Evolutionary conservation across 192 early-diverging fungal species (phyloP), one percentile per base, ranked within the genome.

Genomic region (Podila clonocystis): DNA sequence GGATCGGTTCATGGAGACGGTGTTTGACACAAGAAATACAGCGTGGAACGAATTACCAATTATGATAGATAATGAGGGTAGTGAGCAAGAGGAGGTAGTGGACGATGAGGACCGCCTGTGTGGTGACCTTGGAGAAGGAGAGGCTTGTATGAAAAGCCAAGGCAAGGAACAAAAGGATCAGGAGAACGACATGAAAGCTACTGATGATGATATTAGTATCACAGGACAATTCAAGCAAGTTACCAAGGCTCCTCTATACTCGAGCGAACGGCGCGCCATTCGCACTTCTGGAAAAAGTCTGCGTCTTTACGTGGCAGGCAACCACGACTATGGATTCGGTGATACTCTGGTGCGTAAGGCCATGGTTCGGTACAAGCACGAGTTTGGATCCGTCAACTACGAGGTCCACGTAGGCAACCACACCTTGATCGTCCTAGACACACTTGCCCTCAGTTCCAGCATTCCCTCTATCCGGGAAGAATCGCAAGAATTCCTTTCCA

Each of bases 261-360:
- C 74, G 9, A 29, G 15, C 3, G 66, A 73, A 19, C 26, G 70
- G 49, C 52, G 64, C n/a, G 22, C 33, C 73, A 34, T 85, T 67
- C 62, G 63, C n/a, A 9, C 63, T 4, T 33, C 67, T 5, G 70
- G 84, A 66, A 74, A 41, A 74, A 33, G 70, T 77, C 29, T 86
- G 0, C 77, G 90, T 2, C 86, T 87, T 11, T 86, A 92, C 68
- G 91, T 94, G 80, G 92, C 92, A 7, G 97, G 97, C 4, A 99
- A 97, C 82, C 97, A 99, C 80, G 97, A 99, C 75, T 91, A 97
- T 59, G 97, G 97, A 0, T 94, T 95, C 48, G 91, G 94, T n/a
- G 84, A 91, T 60, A 86, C 86, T 0, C 68, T 95, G 9, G 70
- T 87, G n/a, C 55, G 29, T 0, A 5, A 30, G 0, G 84, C 87